Base-by-base conservation (phyloP, 352 stramenopile genomes). In the Phytophthora cryptogea region DNA sequence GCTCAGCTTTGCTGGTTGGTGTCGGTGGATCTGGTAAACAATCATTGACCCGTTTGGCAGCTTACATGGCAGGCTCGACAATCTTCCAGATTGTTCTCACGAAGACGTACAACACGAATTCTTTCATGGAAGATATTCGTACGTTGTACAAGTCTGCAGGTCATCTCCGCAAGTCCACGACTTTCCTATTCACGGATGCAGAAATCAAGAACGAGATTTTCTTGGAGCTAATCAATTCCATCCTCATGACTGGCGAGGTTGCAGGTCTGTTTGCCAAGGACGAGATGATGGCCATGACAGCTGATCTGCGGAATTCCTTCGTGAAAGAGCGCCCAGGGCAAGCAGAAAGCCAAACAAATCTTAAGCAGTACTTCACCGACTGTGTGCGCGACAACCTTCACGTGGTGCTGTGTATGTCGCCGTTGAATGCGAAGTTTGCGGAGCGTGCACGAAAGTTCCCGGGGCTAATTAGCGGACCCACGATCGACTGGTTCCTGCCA, bases 141-240 rank as follows among this genome's bases (percentile, higher is more conserved):
- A 80, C 92, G 31, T 74, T 99, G 62, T 99, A 99, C 83, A 98
- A 98, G 62, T 98, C 89, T 46, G 96, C 97, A 0, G 97, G 97
- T 0, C 95, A 99, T 54, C 91, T 98, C 58, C 82, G 92, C 40
- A 97, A 99, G 66, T 96, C 92, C 27, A 99, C 97, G 36, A 98
- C 95, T 32, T 99, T 99, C 55, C 67, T 99, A 11, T 99, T 99
- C 65, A 99, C 97, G 0, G 97, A 99, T 63, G 96, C 94, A 8
- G 96, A 99, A 66, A 99, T 99, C 70, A 99, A 99, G 80, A 97
- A 98, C 54, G 97, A 99, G 70, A 97, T 98, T 55, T 99, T 99
- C 71, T 75, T 99, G 39, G 97, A 99, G 83, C 81, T 97, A 7
- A 97, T 99, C 76, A 99, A 99, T 76, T 98, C 89, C 20, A 92